These are phyloP conservation scores for Penicillium sclerotiorum DNA, from an alignment of 2,329 filamentous ascomycete genomes.

Conservation along the genomic window DNA sequence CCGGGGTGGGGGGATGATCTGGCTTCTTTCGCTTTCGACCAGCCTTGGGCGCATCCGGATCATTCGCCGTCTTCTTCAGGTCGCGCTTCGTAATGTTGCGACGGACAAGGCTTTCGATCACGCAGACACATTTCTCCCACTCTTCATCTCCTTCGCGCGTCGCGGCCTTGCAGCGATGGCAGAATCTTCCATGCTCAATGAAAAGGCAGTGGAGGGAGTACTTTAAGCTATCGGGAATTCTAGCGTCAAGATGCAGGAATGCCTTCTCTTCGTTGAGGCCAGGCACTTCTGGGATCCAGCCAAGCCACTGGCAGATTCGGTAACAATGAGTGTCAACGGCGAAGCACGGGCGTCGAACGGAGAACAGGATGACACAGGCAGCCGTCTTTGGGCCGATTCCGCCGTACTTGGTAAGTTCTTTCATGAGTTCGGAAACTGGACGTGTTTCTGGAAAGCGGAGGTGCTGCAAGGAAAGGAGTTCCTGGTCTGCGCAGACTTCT, in stretches of 20 bases:
- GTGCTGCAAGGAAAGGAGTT: conserved; percentile 67
- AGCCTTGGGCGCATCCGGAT: too few relatives aligned
- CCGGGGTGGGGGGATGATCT: too few relatives aligned
- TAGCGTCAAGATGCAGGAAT: conserved; percentile 62
- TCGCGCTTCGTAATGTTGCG: too few relatives aligned
- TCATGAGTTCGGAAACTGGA: conserved; percentile 57
- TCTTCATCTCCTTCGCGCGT: conserved; percentile 63
- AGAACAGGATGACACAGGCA: conserved; percentile 66
- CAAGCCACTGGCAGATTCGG: conserved; percentile 62
- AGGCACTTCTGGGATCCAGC: conserved; percentile 63
- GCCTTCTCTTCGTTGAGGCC: conserved; percentile 52
- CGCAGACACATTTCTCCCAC: conserved; percentile 67
- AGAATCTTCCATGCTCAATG: conserved; percentile 64
- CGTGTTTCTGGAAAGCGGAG: too few relatives aligned
- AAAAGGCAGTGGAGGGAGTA: conserved; percentile 65
- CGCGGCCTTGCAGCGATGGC: conserved; percentile 61
- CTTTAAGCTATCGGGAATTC: conserved; percentile 64
- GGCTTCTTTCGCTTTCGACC: too few relatives aligned
- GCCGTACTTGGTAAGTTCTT: conserved; percentile 59
- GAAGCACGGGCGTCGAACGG: conserved; percentile 64
- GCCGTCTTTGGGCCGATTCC: conserved; percentile 69
- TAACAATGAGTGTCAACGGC: conserved; percentile 70
- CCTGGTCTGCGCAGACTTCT: conserved; percentile 57
- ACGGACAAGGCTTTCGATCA: conserved; percentile 66
- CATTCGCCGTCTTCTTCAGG: conserved; percentile 47